Evolutionary conservation across 2,329 filamentous ascomycete genomes (phyloP).

Genomic region (Trichoderma cornu-damae): DNA sequence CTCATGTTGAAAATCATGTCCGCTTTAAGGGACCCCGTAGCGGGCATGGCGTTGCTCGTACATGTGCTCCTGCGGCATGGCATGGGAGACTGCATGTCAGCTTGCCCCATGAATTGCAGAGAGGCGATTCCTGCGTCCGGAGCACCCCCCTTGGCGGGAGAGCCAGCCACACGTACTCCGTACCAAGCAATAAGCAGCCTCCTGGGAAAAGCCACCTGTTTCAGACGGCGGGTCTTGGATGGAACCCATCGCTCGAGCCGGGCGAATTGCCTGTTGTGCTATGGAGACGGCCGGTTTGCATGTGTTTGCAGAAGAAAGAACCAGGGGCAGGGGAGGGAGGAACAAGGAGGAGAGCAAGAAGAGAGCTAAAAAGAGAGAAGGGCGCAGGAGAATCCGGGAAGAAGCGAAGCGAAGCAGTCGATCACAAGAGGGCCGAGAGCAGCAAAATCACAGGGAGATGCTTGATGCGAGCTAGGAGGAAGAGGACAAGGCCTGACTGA

Average conservation of each 20-base stretch:
- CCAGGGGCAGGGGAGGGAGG: background rate
- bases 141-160: background rate
- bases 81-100: slow-evolving; percentile 12
- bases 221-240: slow-evolving; percentile 12
- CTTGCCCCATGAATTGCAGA: background rate
- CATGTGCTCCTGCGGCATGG: too few relatives aligned
- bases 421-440: background rate
- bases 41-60: background rate
- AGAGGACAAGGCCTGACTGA: too few relatives aligned
- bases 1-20: slow-evolving; percentile 9
- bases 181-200: too few relatives aligned
- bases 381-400: background rate
- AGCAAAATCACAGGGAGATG: background rate
- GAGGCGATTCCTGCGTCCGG: background rate
- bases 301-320: slow-evolving; percentile 12
- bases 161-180: background rate
- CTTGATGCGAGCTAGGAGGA: background rate
- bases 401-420: background rate
- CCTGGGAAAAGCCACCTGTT: slow-evolving; percentile 11
- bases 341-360: background rate
- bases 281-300: slow-evolving; percentile 16
- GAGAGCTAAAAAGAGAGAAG: background rate
- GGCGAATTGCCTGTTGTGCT: slow-evolving; percentile 1
- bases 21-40: background rate
- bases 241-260: background rate